A percentile compares a stretch with the other conserved stretches of the same genome.
These are phyloP conservation scores for Stevia rebaudiana DNA, from an alignment of 140 eudicot species.

Conservation along the genomic window DNA sequence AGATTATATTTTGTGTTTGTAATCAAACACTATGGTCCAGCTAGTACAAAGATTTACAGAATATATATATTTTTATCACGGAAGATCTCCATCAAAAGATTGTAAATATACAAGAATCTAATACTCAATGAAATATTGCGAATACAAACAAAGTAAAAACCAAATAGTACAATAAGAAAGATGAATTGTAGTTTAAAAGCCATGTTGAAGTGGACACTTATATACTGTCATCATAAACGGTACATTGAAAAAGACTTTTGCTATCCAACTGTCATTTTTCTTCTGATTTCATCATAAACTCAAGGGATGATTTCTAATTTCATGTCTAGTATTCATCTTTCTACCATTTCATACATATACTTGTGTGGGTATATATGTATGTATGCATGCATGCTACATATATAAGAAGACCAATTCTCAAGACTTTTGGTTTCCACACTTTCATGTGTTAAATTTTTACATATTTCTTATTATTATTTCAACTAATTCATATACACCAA, in stretches of 20 bases:
- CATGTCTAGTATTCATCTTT: not conserved
- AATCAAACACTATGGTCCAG: not conserved
- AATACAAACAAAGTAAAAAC: conserved; percentile 15
- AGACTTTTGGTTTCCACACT: not conserved
- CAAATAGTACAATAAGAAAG: conserved; percentile 6
- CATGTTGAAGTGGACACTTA: conserved; percentile 10
- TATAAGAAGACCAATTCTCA: not conserved
- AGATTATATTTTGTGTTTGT: no score
- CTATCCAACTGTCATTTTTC: conserved; percentile 24
- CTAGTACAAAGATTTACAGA: not conserved
- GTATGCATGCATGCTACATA: not conserved
- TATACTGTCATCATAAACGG: conserved; percentile 30
- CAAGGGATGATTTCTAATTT: conserved; percentile 15
- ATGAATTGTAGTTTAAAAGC: not conserved
- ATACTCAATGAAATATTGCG: not conserved
- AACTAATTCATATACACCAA: no score
- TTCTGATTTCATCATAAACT: conserved; percentile 23
- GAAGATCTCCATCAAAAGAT: not conserved
- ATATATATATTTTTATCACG: no score
- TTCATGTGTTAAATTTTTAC: not conserved
- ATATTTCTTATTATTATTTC: no score
- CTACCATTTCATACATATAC: not conserved
- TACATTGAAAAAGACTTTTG: conserved; percentile 25
- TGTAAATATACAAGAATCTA: not conserved
- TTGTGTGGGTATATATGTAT: not conserved